A percentile compares a stretch with the other conserved stretches of the same genome.
Conservation (phyloP, 106 monocot genomes). For the Narthecium ossifragum region DNA sequence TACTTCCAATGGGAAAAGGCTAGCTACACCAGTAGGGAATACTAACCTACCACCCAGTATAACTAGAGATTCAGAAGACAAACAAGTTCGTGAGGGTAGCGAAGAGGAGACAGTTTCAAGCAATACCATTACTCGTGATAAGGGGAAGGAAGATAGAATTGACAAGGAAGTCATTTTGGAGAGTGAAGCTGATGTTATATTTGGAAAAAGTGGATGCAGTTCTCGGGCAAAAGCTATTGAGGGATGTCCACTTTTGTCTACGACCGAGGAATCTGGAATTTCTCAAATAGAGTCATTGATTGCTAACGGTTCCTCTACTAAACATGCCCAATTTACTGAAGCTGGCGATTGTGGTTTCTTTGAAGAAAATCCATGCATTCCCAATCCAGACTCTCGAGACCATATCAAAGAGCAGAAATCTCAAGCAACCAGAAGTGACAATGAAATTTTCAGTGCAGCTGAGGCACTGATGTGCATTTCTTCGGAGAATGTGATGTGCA, state of each 20-base stretch:
- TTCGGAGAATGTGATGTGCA: slow-evolving; percentile 1
- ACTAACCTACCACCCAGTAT: slow-evolving; percentile 10
- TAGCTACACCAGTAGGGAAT: slow-evolving; percentile 18
- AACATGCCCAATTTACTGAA: neutral
- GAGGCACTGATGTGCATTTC: slow-evolving; percentile 35
- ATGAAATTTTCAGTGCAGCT: slow-evolving; percentile 30
- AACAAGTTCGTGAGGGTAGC: slow-evolving; percentile 17
- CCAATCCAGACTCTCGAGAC: neutral
- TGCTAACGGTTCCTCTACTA: slow-evolving; percentile 2
- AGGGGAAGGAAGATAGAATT: neutral
- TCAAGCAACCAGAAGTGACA: slow-evolving; percentile 16
- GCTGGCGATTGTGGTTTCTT: neutral
- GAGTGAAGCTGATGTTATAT: neutral
- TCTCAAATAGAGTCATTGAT: neutral
- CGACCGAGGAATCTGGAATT: neutral
- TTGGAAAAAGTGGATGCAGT: neutral
- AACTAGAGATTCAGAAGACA: slow-evolving; percentile 2
- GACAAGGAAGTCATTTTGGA: neutral
- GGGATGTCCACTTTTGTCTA: neutral
- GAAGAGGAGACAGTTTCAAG: slow-evolving; percentile 55
- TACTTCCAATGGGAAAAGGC: neutral
- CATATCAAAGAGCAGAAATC: neutral
- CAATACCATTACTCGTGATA: slow-evolving; percentile 16
- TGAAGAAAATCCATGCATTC: neutral
- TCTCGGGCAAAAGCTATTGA: neutral